Percentiles rank a stretch among this genome's conserved stretches.
Conservation (phyloP, 495 filamentous ascomycete species). For the Elaphomyces granulatus region DNA sequence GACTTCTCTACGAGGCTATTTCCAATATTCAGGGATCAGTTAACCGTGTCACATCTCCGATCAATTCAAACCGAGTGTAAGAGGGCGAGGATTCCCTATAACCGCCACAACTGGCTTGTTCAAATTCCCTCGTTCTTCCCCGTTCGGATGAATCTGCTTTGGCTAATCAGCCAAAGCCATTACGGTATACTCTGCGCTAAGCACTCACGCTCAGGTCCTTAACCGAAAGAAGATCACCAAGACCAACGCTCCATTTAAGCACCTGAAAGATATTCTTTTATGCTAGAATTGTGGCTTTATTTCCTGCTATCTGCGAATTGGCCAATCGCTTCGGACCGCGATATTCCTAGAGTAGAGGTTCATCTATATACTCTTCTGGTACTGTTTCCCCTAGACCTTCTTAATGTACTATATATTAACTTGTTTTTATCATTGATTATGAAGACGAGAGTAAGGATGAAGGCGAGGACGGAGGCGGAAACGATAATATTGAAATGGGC, state of each 20-base stretch:
- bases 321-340: no score
- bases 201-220: background rate
- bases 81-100: background rate
- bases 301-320: no score
- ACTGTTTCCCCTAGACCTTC: no score
- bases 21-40: background rate
- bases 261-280: background rate
- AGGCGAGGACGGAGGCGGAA: no score
- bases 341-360: no score
- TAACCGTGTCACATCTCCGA: background rate
- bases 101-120: background rate
- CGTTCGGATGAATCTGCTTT: background rate
- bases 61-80: background rate
- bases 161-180: background rate
- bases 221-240: background rate
- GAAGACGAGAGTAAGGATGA: no score
- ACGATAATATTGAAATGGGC: no score
- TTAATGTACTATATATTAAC: no score
- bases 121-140: background rate
- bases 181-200: background rate
- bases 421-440: no score
- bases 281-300: background rate
- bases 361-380: no score
- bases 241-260: background rate
- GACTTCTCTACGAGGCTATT: background rate